Evolutionary conservation across 768 basidiomycete species (phyloP), one percentile per base, ranked within the genome.

Genomic region (Pulveroboletus frians): DNA sequence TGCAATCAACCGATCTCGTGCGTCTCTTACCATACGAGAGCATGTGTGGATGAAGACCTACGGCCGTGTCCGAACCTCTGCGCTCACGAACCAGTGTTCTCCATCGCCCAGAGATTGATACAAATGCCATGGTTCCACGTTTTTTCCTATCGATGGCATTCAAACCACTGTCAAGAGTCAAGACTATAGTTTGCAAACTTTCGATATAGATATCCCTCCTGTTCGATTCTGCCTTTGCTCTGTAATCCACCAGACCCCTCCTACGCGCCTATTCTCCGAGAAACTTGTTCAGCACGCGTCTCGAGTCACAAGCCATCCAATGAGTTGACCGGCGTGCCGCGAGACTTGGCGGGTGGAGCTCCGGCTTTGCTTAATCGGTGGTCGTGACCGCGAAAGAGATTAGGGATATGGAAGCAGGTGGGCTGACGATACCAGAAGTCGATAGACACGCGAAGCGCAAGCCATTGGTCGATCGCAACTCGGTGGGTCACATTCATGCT

Each of bases 211-310:
- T 59, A 83, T 80, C 26, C 87, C 96, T 38, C 74, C 80, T 34
- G 94, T 95, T 54, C 93, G 89, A 62, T 85, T 96, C 61, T 81
- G 88, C 7, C 81, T 80, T 70, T 98, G 17, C 73, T 97, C 4
- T 73, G 77, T 54, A 79, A 85, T 45, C 73, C 78, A 46, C 80
- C 92, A 0, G 75, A 78, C 35, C 74, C 76, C 30, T 75, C 88
- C 0, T 72, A 96, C 21, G 23, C 23, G 6, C 74, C 81, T 14
- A 14, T 85, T 83, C 58, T 75, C 98, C 9, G 67, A 71, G 20
- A 76, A 68, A 1, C 96, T 92, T 70, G 73, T 74, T 43, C 68
- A 71, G 15, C 79, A 82, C 54, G 86, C 88, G 0, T 65, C 72
- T 10, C 56, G 61, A 11, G 76, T 90, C 4, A 84, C 34, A 76